Evolutionary conservation across 257 asterid species (phyloP).

Genomic region (Rubia yunnanensis): DNA sequence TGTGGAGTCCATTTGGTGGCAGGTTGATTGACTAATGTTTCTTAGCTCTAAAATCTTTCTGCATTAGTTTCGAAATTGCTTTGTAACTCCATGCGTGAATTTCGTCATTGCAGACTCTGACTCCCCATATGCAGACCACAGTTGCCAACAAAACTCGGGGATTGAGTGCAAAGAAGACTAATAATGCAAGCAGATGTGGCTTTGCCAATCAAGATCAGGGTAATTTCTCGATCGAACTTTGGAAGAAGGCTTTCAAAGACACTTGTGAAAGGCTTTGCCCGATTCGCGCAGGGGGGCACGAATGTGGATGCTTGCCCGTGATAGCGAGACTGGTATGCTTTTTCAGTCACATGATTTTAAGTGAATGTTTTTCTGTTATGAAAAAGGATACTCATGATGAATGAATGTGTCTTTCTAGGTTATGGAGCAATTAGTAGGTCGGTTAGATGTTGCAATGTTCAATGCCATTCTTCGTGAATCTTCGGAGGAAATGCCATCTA

Average conservation of each 20-base stretch:
- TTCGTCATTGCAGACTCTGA: slow-evolving; percentile 55
- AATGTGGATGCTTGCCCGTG: slow-evolving; percentile 80
- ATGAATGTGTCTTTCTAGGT: slow-evolving; percentile 30
- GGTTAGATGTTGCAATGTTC: slow-evolving; percentile 94
- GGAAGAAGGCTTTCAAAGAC: slow-evolving; percentile 92
- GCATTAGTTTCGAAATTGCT: background rate
- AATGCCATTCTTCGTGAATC: slow-evolving; percentile 89
- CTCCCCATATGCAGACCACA: slow-evolving; percentile 84
- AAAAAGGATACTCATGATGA: background rate
- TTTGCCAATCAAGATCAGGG: slow-evolving; percentile 57
- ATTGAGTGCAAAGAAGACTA: slow-evolving; percentile 33
- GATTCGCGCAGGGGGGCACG: slow-evolving; percentile 57
- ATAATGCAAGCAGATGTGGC: slow-evolving; percentile 41
- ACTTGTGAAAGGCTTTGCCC: slow-evolving; percentile 97
- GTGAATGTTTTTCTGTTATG: background rate
- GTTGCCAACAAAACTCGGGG: slow-evolving; percentile 36
- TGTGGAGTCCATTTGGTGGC: slow-evolving; percentile 97
- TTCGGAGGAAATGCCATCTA: slow-evolving; percentile 76
- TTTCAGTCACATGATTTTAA: background rate
- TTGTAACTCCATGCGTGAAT: slow-evolving; percentile 1
- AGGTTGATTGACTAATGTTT: slow-evolving; percentile 39
- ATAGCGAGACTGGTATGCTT: slow-evolving; percentile 66
- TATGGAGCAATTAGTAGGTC: slow-evolving; percentile 82
- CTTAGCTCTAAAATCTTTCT: slow-evolving; percentile 2
- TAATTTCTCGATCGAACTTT: slow-evolving; percentile 59